phyloP scores from a whole-genome alignment of 1,139 yeast genomes.

The Arxiozyma bovina region DNA sequence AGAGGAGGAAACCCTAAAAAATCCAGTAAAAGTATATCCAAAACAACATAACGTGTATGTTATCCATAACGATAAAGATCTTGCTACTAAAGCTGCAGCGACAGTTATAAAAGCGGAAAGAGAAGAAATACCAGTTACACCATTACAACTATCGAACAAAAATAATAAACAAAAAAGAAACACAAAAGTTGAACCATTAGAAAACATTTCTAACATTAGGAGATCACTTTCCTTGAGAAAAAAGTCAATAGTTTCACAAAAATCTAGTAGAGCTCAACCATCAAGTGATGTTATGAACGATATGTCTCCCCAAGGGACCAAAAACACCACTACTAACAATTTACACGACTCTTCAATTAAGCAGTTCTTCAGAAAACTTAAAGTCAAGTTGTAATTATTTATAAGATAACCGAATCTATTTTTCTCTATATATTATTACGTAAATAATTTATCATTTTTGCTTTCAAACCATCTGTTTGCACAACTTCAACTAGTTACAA shows the following conservation, averaged over 20 bases:
- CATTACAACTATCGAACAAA: neutral
- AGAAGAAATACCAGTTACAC: neutral
- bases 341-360: neutral
- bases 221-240: slow-evolving; percentile 4
- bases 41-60: neutral
- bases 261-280: neutral
- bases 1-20: neutral
- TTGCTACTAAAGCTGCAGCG: slow-evolving; percentile 3
- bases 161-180: neutral
- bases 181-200: neutral
- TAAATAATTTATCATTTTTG: neutral
- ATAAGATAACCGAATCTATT: neutral
- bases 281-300: neutral
- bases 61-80: neutral
- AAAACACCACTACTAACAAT: neutral
- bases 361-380: neutral
- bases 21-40: neutral
- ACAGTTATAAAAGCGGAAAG: slow-evolving; percentile 3
- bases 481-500: slow-evolving; percentile 29
- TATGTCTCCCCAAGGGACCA: neutral
- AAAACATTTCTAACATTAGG: slow-evolving; percentile 1
- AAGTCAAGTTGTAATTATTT: neutral
- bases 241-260: slow-evolving; percentile 2
- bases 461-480: slow-evolving; percentile 1
- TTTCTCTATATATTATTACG: neutral